phyloP scores from a whole-genome alignment of 2,329 filamentous ascomycete species.

The Aspergillus quadrilineatus region DNA sequence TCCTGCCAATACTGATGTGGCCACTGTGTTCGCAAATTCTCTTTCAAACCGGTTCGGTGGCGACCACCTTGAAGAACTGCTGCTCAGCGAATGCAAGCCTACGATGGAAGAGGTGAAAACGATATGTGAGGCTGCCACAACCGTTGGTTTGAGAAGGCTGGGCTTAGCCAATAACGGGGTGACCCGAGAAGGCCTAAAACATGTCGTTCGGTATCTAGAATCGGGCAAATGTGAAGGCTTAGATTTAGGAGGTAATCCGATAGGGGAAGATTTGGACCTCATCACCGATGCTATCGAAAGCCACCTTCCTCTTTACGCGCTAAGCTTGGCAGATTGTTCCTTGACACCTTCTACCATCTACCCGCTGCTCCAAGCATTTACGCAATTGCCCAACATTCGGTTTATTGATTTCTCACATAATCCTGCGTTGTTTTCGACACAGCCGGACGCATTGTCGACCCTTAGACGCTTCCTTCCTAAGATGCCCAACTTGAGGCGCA shows the following conservation, averaged over 20 bases:
- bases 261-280: conserved; percentile 54
- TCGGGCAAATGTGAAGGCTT: conserved; percentile 80
- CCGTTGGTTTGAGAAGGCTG: conserved; percentile 73
- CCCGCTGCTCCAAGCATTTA: conserved; percentile 71
- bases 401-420: conserved; percentile 95
- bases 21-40: conserved; percentile 69
- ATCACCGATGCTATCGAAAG: conserved; percentile 38
- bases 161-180: conserved; percentile 82
- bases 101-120: conserved; percentile 68
- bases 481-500: conserved; percentile 72
- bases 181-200: conserved; percentile 68
- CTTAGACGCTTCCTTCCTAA: conserved; percentile 83
- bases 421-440: conserved; percentile 69
- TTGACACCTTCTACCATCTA: conserved; percentile 71
- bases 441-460: conserved; percentile 70
- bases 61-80: conserved; percentile 74
- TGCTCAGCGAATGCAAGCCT: conserved; percentile 76
- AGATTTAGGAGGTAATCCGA: conserved; percentile 82
- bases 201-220: conserved; percentile 73
- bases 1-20: conserved; percentile 50
- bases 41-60: conserved; percentile 76
- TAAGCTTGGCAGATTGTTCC: conserved; percentile 84
- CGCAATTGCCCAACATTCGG: conserved; percentile 68
- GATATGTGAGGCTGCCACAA: conserved; percentile 78
- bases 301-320: conserved; percentile 66